Evolutionary conservation across 345 rosid species (phyloP).

Genomic region (Limnanthes douglasii): DNA sequence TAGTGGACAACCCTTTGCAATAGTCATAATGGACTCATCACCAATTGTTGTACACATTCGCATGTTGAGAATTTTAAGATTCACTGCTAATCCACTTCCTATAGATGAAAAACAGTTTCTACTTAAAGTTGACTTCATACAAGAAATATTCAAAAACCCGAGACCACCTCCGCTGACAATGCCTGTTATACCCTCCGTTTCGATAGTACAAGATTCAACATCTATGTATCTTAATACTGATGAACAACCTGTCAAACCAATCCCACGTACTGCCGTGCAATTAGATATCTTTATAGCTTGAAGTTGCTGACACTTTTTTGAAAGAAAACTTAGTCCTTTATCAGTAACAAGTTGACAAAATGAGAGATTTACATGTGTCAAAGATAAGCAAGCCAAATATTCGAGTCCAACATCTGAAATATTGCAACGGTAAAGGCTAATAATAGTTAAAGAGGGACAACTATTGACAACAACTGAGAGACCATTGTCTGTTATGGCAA

Average conservation of each 20-base stretch:
- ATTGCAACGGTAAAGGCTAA: slow-evolving; percentile 50
- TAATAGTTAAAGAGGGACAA: slow-evolving; percentile 29
- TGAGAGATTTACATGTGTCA: slow-evolving; percentile 40
- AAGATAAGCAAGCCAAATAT: slow-evolving; percentile 25
- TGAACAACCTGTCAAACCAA: slow-evolving; percentile 46
- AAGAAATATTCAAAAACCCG: slow-evolving; percentile 33
- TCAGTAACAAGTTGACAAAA: slow-evolving; percentile 41
- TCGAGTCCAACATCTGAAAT: slow-evolving; percentile 42
- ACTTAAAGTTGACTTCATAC: slow-evolving; percentile 10
- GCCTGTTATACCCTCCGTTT: slow-evolving; percentile 32
- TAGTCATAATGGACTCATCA: slow-evolving; percentile 47
- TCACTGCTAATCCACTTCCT: slow-evolving; percentile 35
- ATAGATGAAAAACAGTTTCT: slow-evolving; percentile 25
- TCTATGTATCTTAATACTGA: slow-evolving; percentile 32
- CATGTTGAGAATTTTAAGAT: slow-evolving; percentile 44
- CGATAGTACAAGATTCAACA: slow-evolving; percentile 40
- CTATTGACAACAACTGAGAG: slow-evolving; percentile 27
- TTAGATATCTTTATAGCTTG: slow-evolving; percentile 33
- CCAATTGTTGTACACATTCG: slow-evolving; percentile 44
- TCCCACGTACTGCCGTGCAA: slow-evolving; percentile 33
- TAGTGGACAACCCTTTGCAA: slow-evolving; percentile 54
- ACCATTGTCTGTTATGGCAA: slow-evolving; percentile 38
- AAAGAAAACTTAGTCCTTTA: slow-evolving; percentile 25
- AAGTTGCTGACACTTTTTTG: slow-evolving; percentile 33
- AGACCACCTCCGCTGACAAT: slow-evolving; percentile 63